A percentile compares a stretch with the other conserved stretches of the same genome.
Conservation (phyloP, 208 protist species). For the Trypanosomatidae sp. region DNA sequence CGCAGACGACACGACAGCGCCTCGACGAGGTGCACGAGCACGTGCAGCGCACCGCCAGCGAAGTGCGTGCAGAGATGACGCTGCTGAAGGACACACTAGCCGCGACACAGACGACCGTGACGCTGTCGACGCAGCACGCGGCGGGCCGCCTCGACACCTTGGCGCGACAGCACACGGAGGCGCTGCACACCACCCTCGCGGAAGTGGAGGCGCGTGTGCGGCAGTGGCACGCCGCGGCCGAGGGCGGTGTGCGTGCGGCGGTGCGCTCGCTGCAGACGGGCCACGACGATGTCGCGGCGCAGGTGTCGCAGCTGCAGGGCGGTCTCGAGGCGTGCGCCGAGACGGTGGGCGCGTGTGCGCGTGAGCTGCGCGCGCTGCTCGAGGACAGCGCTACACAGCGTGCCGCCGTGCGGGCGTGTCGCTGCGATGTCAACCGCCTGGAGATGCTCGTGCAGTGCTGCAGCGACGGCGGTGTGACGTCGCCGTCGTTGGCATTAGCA, state of each 20-base stretch:
- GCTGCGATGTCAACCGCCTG: conserved; percentile 58
- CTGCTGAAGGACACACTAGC: conserved; percentile 19
- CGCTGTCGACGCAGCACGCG: conserved; percentile 11
- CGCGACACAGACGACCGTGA: conserved; percentile 8
- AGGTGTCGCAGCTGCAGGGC: conserved; percentile 39
- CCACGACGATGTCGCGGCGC: conserved; percentile 15
- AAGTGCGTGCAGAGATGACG: conserved; percentile 17
- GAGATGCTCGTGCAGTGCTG: conserved; percentile 50
- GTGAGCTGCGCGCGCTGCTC: conserved; percentile 28
- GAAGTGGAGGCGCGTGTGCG: conserved; percentile 19
- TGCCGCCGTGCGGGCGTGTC: conserved; percentile 41
- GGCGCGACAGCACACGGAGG: conserved; percentile 24
- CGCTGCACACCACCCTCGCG: conserved; percentile 19
- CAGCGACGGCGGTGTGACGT: too few relatives aligned
- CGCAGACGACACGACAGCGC: too few relatives aligned
- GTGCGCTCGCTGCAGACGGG: conserved; percentile 8
- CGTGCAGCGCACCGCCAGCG: too few relatives aligned
- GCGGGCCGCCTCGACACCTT: conserved; percentile 34
- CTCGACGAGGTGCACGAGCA: too few relatives aligned
- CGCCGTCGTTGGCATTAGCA: too few relatives aligned
- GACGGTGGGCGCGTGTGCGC: conserved; percentile 11
- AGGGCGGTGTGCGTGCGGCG: conserved; percentile 9
- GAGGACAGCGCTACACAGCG: conserved; percentile 23
- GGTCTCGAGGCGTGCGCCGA: conserved; percentile 23
- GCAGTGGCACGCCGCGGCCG: conserved; percentile 19